A percentile compares a stretch with the other conserved stretches of the same genome.
These are phyloP conservation scores for Canavalia ensiformis DNA, from an alignment of 306 rosid species.

Conservation along the genomic window DNA sequence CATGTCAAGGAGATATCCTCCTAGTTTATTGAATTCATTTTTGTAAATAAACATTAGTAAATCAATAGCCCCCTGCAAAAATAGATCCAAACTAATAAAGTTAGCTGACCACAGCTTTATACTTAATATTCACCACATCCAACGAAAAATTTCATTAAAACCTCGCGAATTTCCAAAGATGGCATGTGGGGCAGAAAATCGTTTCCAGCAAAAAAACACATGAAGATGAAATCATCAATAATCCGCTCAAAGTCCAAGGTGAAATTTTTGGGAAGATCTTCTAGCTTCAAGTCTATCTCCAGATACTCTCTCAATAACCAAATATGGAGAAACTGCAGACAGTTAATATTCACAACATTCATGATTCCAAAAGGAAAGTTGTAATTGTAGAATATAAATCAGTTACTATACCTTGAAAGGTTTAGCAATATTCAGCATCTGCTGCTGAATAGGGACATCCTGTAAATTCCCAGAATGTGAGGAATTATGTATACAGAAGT, in stretches of 20 bases:
- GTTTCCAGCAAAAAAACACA: constrained; percentile 70
- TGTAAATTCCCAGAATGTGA: not conserved
- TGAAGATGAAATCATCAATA: constrained; percentile 70
- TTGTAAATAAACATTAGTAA: constrained; percentile 61
- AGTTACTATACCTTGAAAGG: constrained; percentile 56
- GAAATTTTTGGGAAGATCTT: constrained; percentile 50
- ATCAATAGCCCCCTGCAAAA: constrained; percentile 58
- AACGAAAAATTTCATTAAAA: not conserved
- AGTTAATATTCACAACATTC: constrained; percentile 20
- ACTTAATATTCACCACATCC: not conserved
- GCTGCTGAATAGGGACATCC: constrained; percentile 29
- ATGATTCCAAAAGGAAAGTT: not conserved
- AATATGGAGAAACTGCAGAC: constrained; percentile 62
- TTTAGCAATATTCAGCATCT: constrained; percentile 12
- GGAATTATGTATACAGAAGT: not conserved
- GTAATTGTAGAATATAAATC: not conserved
- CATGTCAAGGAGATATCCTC: constrained; percentile 69
- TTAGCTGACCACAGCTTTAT: not conserved
- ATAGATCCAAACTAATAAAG: not conserved
- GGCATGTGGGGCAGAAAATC: constrained; percentile 77
- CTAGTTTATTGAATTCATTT: constrained; percentile 56
- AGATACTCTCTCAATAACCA: constrained; percentile 73
- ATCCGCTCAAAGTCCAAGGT: constrained; percentile 58
- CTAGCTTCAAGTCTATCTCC: constrained; percentile 59
- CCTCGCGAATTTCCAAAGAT: constrained; percentile 62